These are phyloP conservation scores for Scytalidium lignicola DNA, from an alignment of 2,329 filamentous ascomycete genomes.

Conservation along the genomic window DNA sequence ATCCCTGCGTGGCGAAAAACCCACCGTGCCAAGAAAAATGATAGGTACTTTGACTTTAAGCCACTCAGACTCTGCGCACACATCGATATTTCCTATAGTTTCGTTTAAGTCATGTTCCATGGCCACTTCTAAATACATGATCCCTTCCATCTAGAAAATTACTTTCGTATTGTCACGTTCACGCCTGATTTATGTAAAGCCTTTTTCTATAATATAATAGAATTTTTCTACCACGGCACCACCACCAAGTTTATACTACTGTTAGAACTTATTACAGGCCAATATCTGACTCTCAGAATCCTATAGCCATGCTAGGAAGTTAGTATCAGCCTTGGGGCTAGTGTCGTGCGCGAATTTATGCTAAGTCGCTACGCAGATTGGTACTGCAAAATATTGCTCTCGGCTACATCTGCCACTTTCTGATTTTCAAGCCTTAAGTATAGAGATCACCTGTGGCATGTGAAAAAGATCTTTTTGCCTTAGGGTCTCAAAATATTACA, in stretches of 20 bases:
- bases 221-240: not conserved
- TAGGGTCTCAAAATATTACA: too few relatives aligned
- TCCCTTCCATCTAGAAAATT: conserved; percentile 1
- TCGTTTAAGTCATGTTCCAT: not conserved
- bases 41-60: conserved; percentile 2
- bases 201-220: not conserved
- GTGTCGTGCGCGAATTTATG: not conserved
- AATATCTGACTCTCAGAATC: not conserved
- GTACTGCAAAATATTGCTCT: too few relatives aligned
- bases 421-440: too few relatives aligned
- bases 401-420: too few relatives aligned
- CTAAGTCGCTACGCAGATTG: conserved; percentile 10
- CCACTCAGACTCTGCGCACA: not conserved
- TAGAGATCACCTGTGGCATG: too few relatives aligned
- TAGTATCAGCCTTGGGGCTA: not conserved
- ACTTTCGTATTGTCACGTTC: not conserved
- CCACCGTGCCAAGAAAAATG: too few relatives aligned
- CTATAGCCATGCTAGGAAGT: conserved; percentile 1
- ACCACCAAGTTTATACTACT: conserved; percentile 1
- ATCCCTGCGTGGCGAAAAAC: too few relatives aligned
- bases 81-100: not conserved
- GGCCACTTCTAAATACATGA: not conserved
- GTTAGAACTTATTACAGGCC: conserved; percentile 1
- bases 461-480: too few relatives aligned
- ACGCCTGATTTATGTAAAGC: not conserved